Evolutionary conservation across 2,329 filamentous ascomycete genomes (phyloP).

Genomic region (Rachicladosporium sp.): DNA sequence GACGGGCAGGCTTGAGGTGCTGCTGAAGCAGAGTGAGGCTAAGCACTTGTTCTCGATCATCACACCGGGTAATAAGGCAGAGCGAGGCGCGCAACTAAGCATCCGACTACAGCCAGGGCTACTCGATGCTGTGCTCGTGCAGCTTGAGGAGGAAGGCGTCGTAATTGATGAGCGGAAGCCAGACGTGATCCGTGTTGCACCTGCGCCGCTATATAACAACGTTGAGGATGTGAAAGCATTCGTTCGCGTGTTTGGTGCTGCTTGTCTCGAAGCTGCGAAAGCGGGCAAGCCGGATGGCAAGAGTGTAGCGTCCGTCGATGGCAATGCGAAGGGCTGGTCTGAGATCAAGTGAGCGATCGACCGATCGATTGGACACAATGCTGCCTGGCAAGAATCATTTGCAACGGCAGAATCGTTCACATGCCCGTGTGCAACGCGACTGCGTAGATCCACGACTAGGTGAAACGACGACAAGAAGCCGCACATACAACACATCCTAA

Average conservation of each 20-base stretch:
- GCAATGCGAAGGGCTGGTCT: slow-evolving; percentile 4
- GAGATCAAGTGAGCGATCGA: slow-evolving; percentile 5
- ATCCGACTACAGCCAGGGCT: slow-evolving; percentile 56
- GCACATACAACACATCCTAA: too few relatives aligned
- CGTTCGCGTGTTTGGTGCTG: slow-evolving; percentile 39
- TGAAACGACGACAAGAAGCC: too few relatives aligned
- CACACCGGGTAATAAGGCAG: slow-evolving; percentile 10
- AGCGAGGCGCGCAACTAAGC: slow-evolving; percentile 49
- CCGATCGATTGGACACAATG: too few relatives aligned
- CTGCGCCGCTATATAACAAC: slow-evolving; percentile 71
- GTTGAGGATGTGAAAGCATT: slow-evolving; percentile 62
- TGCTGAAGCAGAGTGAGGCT: slow-evolving; percentile 32
- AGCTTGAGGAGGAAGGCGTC: slow-evolving; percentile 55
- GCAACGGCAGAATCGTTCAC: too few relatives aligned
- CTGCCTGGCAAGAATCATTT: too few relatives aligned
- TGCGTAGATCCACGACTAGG: too few relatives aligned
- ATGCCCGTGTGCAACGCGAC: too few relatives aligned
- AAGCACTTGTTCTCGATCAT: slow-evolving; percentile 19
- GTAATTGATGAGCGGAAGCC: slow-evolving; percentile 77
- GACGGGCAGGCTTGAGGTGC: slow-evolving; percentile 63
- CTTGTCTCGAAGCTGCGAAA: slow-evolving; percentile 12
- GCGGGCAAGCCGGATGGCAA: not conserved
- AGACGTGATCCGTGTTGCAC: slow-evolving; percentile 71
- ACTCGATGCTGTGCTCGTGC: slow-evolving; percentile 52
- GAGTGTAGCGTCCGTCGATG: slow-evolving; percentile 2